Evolutionary conservation across 2,329 filamentous ascomycete species (phyloP), one percentile per base, ranked within the genome.

Genomic region (Chrysosporium keratinophilum): DNA sequence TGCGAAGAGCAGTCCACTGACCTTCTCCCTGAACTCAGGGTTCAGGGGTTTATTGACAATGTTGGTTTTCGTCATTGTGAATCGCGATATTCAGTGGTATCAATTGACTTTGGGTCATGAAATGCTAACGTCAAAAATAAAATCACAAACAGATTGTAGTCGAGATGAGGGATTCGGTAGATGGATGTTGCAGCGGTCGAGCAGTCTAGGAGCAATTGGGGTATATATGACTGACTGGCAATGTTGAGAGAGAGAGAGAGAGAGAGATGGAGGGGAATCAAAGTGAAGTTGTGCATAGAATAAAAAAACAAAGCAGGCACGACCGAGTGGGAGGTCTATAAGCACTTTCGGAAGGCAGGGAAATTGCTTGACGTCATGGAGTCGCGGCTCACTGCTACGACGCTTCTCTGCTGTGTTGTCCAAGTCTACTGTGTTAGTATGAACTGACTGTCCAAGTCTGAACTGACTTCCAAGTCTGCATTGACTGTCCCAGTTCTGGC

Each of bases 21-120:
- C 55, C 33, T 33, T 54, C 19, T 57, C 55, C 37, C 43, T 51
- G 6, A 39, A 23, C 34, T 51, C 47, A 12, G 55, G 48, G 31
- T 54, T 54, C 20, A 57, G 34, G 34, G 55, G 55, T 17, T 49
- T 52, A 39, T 57, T 57, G 14, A 57, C 52, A 40, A 49, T 40
- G 28, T 47, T 54, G 10, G 45, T 37, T 35, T 47, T 49, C 14
- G 45, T 20, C 51, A 49, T 54, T 43, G 23, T 37, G 35, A 43
- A 35, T n/a, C 14, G 20, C 7, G 19, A 43, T 17, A 10, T 9
- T 10, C 50, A 11, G 14, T n/a, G 10, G 35, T 5, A 41, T 10
- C 17, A 15, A 10, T 41, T 31, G 2, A 17, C 1, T 28, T 15
- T 6, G 35, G 19, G n/a, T 11, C 12, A 9, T n/a, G 3, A 37